These are phyloP conservation scores for Fusarium protoensiforme DNA, from an alignment of 2,329 filamentous ascomycete genomes.

Conservation along the genomic window DNA sequence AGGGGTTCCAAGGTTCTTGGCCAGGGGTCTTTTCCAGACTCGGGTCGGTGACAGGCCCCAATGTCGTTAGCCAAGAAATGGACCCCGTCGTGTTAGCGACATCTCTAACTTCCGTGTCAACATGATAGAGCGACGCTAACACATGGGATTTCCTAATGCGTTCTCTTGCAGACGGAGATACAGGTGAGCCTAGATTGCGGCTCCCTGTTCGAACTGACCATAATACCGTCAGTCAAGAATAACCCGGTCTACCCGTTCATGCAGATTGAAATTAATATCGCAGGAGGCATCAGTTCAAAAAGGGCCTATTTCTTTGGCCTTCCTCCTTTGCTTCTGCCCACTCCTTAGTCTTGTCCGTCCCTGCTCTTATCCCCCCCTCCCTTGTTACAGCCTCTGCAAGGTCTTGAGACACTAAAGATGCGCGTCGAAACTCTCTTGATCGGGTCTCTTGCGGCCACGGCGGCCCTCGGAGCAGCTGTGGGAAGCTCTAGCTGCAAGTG, in stretches of 20 bases:
- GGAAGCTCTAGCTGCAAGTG: conserved; percentile 12
- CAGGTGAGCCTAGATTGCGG: neutral
- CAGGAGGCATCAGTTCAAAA: neutral
- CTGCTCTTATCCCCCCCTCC: neutral
- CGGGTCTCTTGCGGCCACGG: neutral
- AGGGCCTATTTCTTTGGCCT: neutral
- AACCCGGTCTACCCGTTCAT: neutral
- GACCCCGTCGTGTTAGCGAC: neutral
- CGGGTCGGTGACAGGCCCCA: neutral
- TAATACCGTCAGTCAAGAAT: neutral
- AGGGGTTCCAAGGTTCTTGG: neutral
- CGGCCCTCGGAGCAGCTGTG: neutral
- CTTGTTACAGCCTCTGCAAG: neutral
- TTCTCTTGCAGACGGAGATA: neutral
- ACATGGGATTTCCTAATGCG: neutral
- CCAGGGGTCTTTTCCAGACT: neutral
- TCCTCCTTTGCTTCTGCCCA: neutral
- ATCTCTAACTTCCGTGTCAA: neutral
- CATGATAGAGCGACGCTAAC: neutral
- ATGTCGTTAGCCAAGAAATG: neutral
- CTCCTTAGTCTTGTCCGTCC: neutral
- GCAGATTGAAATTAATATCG: neutral
- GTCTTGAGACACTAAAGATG: neutral
- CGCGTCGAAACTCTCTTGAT: neutral
- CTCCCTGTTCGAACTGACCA: neutral